A percentile compares a stretch with the other conserved stretches of the same genome.
phyloP scores from a whole-genome alignment of 768 basidiomycete genomes.

The Lentinula sp. region DNA sequence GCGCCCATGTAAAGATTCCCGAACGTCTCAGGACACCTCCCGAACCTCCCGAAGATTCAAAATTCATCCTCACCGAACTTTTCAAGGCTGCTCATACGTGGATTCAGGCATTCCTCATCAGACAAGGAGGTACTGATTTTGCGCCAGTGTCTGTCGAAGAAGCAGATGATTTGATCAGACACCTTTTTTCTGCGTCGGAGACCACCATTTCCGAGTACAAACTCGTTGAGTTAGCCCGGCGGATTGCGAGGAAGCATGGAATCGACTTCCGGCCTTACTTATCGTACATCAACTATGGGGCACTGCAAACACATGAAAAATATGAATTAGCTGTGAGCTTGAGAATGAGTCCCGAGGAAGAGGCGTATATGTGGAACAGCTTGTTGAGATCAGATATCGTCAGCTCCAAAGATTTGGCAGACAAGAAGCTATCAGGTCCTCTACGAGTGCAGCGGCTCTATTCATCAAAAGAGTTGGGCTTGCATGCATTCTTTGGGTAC shows the following conservation, averaged over 20 bases:
- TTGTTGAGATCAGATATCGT: conserved; percentile 57
- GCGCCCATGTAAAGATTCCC: conserved; percentile 54
- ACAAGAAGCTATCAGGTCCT: conserved; percentile 43
- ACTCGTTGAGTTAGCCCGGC: conserved; percentile 44
- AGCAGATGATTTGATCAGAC: conserved; percentile 34
- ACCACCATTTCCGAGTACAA: conserved; percentile 58
- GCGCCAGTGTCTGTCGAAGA: conserved; percentile 23
- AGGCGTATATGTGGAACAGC: conserved; percentile 59
- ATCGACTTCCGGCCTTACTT: conserved; percentile 42
- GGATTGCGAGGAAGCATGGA: conserved; percentile 35
- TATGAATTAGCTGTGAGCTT: conserved; percentile 41
- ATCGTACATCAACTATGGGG: conserved; percentile 49
- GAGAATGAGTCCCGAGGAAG: conserved; percentile 29
- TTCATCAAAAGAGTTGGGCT: conserved; percentile 45
- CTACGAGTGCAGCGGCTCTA: conserved; percentile 57
- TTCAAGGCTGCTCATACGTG: conserved; percentile 41
- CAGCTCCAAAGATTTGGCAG: conserved; percentile 40
- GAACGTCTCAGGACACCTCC: conserved; percentile 50
- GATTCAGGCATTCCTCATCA: conserved; percentile 30
- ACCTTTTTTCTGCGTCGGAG: conserved; percentile 45
- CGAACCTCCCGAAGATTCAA: conserved; percentile 22
- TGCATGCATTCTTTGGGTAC: conserved; percentile 57
- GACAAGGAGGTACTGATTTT: conserved; percentile 17
- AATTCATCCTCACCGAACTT: conserved; percentile 50
- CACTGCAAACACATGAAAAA: conserved; percentile 48